Evolutionary conservation across 208 protist genomes (phyloP).

Genomic region (Crithidia acanthocephali): DNA sequence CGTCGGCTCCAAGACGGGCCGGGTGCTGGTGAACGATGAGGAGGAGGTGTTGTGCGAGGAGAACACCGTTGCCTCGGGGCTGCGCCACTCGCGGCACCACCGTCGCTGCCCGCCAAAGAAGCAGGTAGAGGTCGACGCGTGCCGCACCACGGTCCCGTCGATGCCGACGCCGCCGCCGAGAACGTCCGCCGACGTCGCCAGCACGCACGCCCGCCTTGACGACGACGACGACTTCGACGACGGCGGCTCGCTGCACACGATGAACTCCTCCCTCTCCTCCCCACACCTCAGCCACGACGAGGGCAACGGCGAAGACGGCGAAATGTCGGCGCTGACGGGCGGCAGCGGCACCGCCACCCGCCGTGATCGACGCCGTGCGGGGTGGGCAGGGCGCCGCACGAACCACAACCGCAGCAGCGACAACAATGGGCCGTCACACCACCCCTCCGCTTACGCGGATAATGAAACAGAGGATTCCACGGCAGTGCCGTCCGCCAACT

Average conservation of each 20-base stretch:
- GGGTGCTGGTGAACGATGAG: constrained; percentile 37
- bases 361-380: neutral
- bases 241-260: constrained; percentile 29
- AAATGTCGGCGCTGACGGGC: neutral
- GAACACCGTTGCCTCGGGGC: constrained; percentile 19
- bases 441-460: neutral
- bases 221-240: constrained; percentile 4
- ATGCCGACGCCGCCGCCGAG: neutral
- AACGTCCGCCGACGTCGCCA: neutral
- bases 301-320: neutral
- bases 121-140: neutral
- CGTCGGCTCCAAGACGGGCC: constrained; percentile 34
- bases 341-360: neutral
- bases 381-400: neutral
- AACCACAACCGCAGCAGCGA: too few relatives aligned
- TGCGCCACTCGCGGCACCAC: neutral
- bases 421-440: neutral
- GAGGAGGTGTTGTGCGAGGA: constrained; percentile 34
- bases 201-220: neutral
- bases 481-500: constrained; percentile 16
- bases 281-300: neutral
- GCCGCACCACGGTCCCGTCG: neutral
- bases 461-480: constrained; percentile 12
- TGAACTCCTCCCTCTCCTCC: constrained; percentile 28
- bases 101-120: neutral